Base-by-base conservation (phyloP, 306 rosid genomes). In the Pachyrhizus erosus region DNA sequence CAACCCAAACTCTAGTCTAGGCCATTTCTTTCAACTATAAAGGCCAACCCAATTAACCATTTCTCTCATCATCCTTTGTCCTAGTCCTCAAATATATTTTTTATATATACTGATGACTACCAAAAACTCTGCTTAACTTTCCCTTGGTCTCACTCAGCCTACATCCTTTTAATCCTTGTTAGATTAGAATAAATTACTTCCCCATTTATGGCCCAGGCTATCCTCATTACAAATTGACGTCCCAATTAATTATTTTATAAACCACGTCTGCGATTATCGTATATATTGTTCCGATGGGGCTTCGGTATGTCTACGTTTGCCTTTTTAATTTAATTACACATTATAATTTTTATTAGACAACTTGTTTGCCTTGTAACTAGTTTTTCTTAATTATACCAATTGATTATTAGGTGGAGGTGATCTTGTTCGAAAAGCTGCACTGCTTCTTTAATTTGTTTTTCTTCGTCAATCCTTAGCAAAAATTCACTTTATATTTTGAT, bases 381-480 rank as follows among this genome's bases (percentile, higher is more conserved):
- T 76, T 73, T 78, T 65, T 79, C 79, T 54, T 24, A 66, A 12
- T n/a, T 15, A 49, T 31, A 10, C 64, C 77, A 80, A 77, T 78
- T 68, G 57, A 70, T 82, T 78, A 73, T 54, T 46, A 2, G 49
- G 46, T 9, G 51, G 51, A 23, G 24, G 18, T 31, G 40, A 20
- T 68, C 55, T 72, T 73, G 42, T 77, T 75, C 52, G 73, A 43
- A 66, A 57, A 76, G 29, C 5, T 82, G 67, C 78, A n/a, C 24
- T 37, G 61, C 49, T 20, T 13, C 65, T 77, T 77, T 52, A 42
- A 5, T 69, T 68, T 40, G 34, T 73, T 57, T 76, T 26, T 31
- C 75, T 85, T 87, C 86, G 0, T 46, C 84, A 80, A 83, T 84
- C 87, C 81, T 83, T 48, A 46, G 80, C 73, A 81, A 81, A 83